These are phyloP conservation scores for Nepenthes gracilis DNA, from an alignment of 148 eudicot species.

Conservation along the genomic window DNA sequence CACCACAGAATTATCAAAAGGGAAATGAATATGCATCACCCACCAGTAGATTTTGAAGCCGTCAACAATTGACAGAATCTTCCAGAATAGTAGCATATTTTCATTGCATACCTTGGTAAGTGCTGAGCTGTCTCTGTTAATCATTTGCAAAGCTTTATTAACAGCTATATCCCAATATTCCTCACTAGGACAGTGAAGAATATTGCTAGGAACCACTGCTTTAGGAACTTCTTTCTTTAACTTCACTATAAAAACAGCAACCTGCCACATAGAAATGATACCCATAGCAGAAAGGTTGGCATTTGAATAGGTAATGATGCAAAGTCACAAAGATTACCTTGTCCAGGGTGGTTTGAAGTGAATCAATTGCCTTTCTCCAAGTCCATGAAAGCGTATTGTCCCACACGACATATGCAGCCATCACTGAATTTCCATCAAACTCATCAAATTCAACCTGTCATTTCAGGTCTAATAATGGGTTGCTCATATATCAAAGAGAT, in stretches of 20 bases:
- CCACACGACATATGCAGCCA: constrained; percentile 90
- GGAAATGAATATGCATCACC: too few relatives aligned
- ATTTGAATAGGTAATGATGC: neutral
- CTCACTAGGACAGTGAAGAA: constrained; percentile 44
- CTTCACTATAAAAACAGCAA: constrained; percentile 29
- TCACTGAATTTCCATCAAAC: constrained; percentile 77
- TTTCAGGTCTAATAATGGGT: constrained; percentile 30
- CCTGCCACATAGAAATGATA: constrained; percentile 32
- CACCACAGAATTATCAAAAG: too few relatives aligned
- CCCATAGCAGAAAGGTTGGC: neutral
- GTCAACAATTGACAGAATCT: neutral
- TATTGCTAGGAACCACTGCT: constrained; percentile 23
- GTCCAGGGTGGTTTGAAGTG: constrained; percentile 52
- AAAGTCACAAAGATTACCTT: constrained; percentile 32
- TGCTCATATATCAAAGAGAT: constrained; percentile 19
- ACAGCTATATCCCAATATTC: constrained; percentile 61
- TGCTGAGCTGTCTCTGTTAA: constrained; percentile 42
- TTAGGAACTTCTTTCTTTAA: constrained; percentile 30
- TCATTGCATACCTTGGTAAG: constrained; percentile 56
- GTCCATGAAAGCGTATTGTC: constrained; percentile 57
- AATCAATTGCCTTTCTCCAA: constrained; percentile 49
- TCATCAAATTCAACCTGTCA: constrained; percentile 89
- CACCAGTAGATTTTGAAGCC: too few relatives aligned
- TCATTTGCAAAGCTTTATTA: constrained; percentile 58
- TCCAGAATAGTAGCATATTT: neutral